Conservation (phyloP, 2,329 filamentous ascomycete species). For the Apiospora phragmitis region DNA sequence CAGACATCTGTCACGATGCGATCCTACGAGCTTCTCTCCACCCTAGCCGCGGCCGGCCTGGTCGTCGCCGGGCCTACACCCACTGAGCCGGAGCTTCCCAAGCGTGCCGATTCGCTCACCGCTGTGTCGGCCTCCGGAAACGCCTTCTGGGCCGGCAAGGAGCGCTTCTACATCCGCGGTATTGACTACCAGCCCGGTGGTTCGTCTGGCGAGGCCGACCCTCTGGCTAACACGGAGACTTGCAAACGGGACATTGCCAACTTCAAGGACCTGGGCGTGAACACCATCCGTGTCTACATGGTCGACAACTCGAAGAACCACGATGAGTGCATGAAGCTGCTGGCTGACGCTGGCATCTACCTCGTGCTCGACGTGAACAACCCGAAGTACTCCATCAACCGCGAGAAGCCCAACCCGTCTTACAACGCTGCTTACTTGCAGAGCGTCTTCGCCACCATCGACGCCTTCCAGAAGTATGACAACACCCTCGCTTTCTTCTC, state of each 20-base stretch:
- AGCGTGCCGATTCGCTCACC: conserved; percentile 51
- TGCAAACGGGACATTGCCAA: conserved; percentile 80
- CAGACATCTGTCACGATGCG: conserved; percentile 44
- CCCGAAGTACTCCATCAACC: conserved; percentile 86
- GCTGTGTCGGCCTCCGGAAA: conserved; percentile 57
- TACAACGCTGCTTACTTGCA: conserved; percentile 88
- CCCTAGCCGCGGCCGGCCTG: conserved; percentile 45
- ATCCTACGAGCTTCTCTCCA: conserved; percentile 46
- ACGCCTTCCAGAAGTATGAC: conserved; percentile 77
- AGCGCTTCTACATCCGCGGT: conserved; percentile 60
- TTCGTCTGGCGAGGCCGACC: conserved; percentile 61
- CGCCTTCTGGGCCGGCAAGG: conserved; percentile 55
- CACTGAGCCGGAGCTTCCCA: conserved; percentile 47
- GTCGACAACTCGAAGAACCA: conserved; percentile 84
- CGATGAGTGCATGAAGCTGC: conserved; percentile 79
- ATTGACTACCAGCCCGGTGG: conserved; percentile 66
- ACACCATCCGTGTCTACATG: conserved; percentile 90
- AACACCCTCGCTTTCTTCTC: conserved; percentile 89
- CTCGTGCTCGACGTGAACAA: conserved; percentile 89
- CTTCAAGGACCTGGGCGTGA: conserved; percentile 85
- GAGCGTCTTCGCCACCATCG: conserved; percentile 83
- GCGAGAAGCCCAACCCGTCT: conserved; percentile 67
- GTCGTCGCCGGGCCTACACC: conserved; percentile 51
- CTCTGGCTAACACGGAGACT: conserved; percentile 67
- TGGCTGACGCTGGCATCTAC: conserved; percentile 87